Evolutionary conservation across 192 early-diverging fungal genomes (phyloP).

Genomic region (Funneliformis mosseae): DNA sequence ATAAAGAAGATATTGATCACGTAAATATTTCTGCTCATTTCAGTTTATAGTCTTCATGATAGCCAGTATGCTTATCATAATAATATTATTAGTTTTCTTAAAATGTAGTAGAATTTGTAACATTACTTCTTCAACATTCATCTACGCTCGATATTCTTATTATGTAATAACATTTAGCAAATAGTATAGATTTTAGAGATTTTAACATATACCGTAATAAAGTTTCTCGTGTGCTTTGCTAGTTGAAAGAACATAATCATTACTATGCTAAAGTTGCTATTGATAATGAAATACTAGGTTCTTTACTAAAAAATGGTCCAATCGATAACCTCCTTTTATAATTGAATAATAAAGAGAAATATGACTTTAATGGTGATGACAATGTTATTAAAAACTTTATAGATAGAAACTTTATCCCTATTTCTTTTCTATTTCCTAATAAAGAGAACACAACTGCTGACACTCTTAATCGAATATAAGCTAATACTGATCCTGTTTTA

Average conservation of each 20-base stretch:
- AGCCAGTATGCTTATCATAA: background rate
- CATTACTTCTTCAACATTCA: background rate
- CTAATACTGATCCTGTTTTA: background rate
- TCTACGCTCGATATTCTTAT: background rate
- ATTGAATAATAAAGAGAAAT: background rate
- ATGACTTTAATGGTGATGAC: background rate
- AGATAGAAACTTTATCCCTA: background rate
- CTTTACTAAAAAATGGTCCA: background rate
- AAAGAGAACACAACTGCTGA: background rate
- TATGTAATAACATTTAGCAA: background rate
- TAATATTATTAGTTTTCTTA: slow-evolving; percentile 8
- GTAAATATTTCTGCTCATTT: background rate
- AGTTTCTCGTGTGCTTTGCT: background rate
- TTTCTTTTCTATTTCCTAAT: background rate
- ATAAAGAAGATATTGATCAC: slow-evolving; percentile 2
- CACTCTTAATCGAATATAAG: background rate
- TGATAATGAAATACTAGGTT: background rate
- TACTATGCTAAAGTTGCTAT: background rate
- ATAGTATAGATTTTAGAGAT: background rate
- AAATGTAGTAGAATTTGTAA: background rate
- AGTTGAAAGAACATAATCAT: slow-evolving; percentile 1
- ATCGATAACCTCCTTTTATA: background rate
- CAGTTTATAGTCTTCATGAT: background rate
- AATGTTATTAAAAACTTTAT: background rate
- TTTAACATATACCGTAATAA: background rate